Percentiles rank a stretch among this genome's conserved stretches.
phyloP scores from a whole-genome alignment of 2,329 filamentous ascomycete species.

The Botrytis fabae region DNA sequence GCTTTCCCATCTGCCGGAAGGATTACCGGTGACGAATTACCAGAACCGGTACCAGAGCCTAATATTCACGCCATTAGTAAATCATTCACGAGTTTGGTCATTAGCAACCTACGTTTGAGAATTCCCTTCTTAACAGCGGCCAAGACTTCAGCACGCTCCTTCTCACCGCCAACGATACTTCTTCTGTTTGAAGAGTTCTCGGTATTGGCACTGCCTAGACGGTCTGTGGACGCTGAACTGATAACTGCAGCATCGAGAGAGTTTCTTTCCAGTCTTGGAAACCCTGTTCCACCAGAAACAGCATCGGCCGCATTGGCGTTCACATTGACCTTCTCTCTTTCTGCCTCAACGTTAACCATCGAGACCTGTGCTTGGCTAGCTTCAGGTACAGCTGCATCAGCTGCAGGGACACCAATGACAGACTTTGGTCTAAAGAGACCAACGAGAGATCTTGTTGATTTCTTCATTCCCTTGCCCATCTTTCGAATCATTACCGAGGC shows the following conservation, averaged over 20 bases:
- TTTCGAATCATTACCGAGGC: slow-evolving; percentile 94
- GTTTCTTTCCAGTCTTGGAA: slow-evolving; percentile 80
- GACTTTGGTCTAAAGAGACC: slow-evolving; percentile 96
- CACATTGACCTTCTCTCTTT: slow-evolving; percentile 77
- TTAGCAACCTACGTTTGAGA: slow-evolving; percentile 70
- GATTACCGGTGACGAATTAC: slow-evolving; percentile 67
- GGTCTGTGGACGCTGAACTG: slow-evolving; percentile 48
- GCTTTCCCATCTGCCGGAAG: slow-evolving; percentile 58
- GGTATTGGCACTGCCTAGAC: slow-evolving; percentile 56
- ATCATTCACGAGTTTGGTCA: neutral
- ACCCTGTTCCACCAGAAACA: slow-evolving; percentile 71
- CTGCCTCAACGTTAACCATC: slow-evolving; percentile 93
- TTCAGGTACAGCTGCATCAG: slow-evolving; percentile 65
- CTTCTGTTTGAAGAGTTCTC: slow-evolving; percentile 68
- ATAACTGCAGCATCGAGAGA: slow-evolving; percentile 67
- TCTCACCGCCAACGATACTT: slow-evolving; percentile 89
- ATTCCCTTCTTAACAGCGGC: slow-evolving; percentile 95
- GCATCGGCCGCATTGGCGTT: slow-evolving; percentile 69
- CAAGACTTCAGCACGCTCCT: slow-evolving; percentile 85
- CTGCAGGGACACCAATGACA: slow-evolving; percentile 72
- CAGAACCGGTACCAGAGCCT: slow-evolving; percentile 51
- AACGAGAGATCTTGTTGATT: slow-evolving; percentile 84
- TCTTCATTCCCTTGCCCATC: slow-evolving; percentile 99
- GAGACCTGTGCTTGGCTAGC: slow-evolving; percentile 82
- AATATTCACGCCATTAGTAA: slow-evolving; percentile 38